Evolutionary conservation across 257 asterid genomes (phyloP).

Genomic region (Gentiana dahurica): DNA sequence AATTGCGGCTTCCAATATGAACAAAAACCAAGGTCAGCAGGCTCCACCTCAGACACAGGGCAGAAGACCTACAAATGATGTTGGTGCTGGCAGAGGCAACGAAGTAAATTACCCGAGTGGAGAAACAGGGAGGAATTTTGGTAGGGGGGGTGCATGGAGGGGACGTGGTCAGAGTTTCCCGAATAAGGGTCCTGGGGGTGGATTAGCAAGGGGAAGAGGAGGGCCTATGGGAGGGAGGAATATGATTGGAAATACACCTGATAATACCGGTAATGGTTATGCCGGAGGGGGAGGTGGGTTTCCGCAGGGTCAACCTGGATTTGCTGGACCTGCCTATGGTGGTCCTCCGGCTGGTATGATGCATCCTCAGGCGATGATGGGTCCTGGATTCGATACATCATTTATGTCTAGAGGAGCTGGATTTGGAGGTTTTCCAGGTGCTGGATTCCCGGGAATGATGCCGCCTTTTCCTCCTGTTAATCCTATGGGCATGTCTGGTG

Average conservation of each 20-base stretch:
- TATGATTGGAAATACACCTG: constrained; percentile 29
- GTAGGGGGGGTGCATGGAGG: constrained; percentile 40
- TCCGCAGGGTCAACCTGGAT: constrained; percentile 5
- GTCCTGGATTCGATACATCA: constrained; percentile 47
- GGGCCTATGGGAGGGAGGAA: constrained; percentile 29
- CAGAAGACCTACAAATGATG: constrained; percentile 50
- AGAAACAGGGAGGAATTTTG: constrained; percentile 40
- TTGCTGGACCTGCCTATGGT: constrained; percentile 35
- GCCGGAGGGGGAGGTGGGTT: constrained; percentile 32
- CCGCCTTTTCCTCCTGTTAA: constrained; percentile 39
- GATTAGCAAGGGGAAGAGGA: constrained; percentile 52
- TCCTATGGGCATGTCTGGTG: constrained; percentile 41
- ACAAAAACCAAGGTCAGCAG: constrained; percentile 32
- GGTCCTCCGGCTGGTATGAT: constrained; percentile 36
- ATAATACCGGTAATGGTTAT: constrained; percentile 25
- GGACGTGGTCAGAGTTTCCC: constrained; percentile 54
- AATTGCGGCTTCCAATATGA: constrained; percentile 32
- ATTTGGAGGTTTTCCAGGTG: constrained; percentile 49
- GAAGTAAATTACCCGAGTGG: constrained; percentile 48
- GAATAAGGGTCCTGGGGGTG: constrained; percentile 61
- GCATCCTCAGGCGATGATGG: constrained; percentile 53
- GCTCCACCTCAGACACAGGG: constrained; percentile 46
- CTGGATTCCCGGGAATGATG: constrained; percentile 40
- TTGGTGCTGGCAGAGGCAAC: constrained; percentile 45
- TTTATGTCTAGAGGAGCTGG: constrained; percentile 44